Conservation (phyloP, 352 stramenopile species). For the Labyrinthula sp. region DNA sequence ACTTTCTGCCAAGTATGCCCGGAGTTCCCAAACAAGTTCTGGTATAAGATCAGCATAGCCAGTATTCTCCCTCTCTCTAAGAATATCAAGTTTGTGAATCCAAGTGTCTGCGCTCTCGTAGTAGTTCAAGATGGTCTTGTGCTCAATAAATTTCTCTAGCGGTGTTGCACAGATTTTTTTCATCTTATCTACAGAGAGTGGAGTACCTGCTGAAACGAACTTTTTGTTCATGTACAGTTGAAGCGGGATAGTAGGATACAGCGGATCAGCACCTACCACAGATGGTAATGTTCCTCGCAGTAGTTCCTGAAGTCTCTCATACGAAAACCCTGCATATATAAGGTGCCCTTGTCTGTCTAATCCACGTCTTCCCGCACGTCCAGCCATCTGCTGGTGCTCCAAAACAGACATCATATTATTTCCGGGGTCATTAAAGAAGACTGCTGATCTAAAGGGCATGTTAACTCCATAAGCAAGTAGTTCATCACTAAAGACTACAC, state of each 20-base stretch:
- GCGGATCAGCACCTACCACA: slow-evolving; percentile 61
- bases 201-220: slow-evolving; percentile 55
- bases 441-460: slow-evolving; percentile 94
- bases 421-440: slow-evolving; percentile 90
- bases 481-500: slow-evolving; percentile 89
- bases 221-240: slow-evolving; percentile 60
- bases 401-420: slow-evolving; percentile 71
- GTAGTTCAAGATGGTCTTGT: slow-evolving; percentile 37
- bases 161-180: slow-evolving; percentile 43
- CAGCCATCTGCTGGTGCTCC: slow-evolving; percentile 96
- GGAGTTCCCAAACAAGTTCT: slow-evolving; percentile 47
- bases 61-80: slow-evolving; percentile 39
- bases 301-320: slow-evolving; percentile 78
- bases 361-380: slow-evolving; percentile 81
- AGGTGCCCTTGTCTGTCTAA: slow-evolving; percentile 90
- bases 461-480: slow-evolving; percentile 94
- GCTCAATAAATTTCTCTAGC: slow-evolving; percentile 33
- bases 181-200: slow-evolving; percentile 51
- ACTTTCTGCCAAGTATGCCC: slow-evolving; percentile 43
- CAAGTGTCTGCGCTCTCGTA: slow-evolving; percentile 39
- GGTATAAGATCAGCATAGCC: slow-evolving; percentile 48
- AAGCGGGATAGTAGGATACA: slow-evolving; percentile 74
- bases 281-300: slow-evolving; percentile 81
- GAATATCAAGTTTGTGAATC: slow-evolving; percentile 40
- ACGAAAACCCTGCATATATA: slow-evolving; percentile 77